Base-by-base conservation (phyloP, 371 early-diverging fungal species). In the Sporodiniella umbellata region DNA sequence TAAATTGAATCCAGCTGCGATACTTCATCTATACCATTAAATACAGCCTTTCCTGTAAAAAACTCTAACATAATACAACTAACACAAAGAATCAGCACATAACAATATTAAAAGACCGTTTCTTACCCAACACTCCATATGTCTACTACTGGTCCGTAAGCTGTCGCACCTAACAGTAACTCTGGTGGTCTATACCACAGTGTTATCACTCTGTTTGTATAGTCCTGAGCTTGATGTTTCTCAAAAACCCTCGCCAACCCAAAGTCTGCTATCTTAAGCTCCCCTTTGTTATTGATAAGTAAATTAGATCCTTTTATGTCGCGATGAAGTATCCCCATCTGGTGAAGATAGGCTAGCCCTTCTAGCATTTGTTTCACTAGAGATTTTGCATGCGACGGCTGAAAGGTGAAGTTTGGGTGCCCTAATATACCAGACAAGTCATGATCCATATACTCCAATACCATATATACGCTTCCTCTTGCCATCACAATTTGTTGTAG, bases 41-140 rank as follows among this genome's bases (percentile, higher is more conserved):
- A 93, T 3, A 89, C 62, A 4, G 95, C 85, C 51, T 80, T 80
- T 22, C 89, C 78, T 0, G 78, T 75, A 45, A 95, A 83, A 58
- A 99, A 87, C 64, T 99, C 98, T 39, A 81, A 56, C 68, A 92
- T 78, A 30, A 94, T 87, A 60, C 95, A 89, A 23, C 88, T 84
- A 23, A 1, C 11, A n/a, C 11, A 14, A 35, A 10, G 31, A 8
- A 23, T 21, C n/a, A n/a, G n/a, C n/a, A n/a, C n/a, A n/a, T n/a
- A 28, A 28, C 10, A 28, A 28, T 28, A 7, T 28, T 10, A 28
- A 28, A 5, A 7, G 18, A 33, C 21, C 26, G 26, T 14, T n/a
- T n/a, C 15, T 56, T 75, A 82, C 73, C 99, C 99, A 17, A 93
- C 86, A 52, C 98, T 90, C 99, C 99, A 99, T 61, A 99, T 93